Base-by-base conservation (phyloP, 352 stramenopile genomes). In the Globisporangium emineosum region DNA sequence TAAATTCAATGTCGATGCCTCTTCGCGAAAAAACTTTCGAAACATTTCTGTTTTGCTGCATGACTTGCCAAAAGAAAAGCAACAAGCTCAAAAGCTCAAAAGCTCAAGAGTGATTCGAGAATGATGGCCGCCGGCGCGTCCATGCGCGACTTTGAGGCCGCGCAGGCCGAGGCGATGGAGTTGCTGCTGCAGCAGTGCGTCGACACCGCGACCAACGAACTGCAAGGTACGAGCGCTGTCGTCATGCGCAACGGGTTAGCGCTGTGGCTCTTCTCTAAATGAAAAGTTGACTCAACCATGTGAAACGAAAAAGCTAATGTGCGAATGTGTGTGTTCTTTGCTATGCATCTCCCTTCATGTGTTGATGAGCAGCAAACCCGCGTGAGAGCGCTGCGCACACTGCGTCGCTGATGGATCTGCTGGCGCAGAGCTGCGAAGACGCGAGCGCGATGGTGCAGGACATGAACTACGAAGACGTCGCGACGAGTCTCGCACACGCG, bases 361-460 rank as follows among this genome's bases (percentile, higher is more conserved):
- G 35, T 40, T n/a, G 42, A 23, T 30, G 19, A 40, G 30, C 42
- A 54, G 21, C 60, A 19, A 68, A 7, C 35, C 25, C 43, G 29
- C 49, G 53, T 10, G 2, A 45, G 13, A 55, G 58, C 53, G 68
- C 68, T 0, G 72, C 57, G 17, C 59, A 69, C 25, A 76, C 74
- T 59, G 72, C 80, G 17, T 86, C 73, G 25, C 70, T 93, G 25
- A 72, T 93, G 71, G 77, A 91, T 55, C 64, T 89, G 17, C 67
- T 94, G 35, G 83, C 81, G 6, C 74, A 88, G 59, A 77, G 65
- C 13, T 94, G 86, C 62, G 79, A 80, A 29, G 81, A 91, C 13
- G 81, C 81, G 13, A 83, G 73, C 50, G 79, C 78, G 2, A 67
- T 65, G 29, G 69, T 91, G 54, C 65, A 79, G 43, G 70, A 83